A percentile compares a stretch with the other conserved stretches of the same genome.
These are phyloP conservation scores for Calonectria hongkongensis DNA, from an alignment of 2,329 filamentous ascomycete genomes.

Conservation along the genomic window DNA sequence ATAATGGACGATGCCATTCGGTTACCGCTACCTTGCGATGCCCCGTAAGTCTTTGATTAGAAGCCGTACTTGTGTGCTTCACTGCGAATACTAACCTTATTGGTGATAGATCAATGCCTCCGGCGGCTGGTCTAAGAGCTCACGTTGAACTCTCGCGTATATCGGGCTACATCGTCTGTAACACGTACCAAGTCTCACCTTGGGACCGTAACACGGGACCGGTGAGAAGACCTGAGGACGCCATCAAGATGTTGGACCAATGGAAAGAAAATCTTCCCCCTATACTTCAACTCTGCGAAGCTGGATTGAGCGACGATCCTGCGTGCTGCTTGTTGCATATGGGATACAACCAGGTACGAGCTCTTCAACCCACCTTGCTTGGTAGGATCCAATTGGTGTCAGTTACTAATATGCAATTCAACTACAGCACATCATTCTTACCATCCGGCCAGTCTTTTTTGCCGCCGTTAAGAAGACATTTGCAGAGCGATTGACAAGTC, in stretches of 20 bases:
- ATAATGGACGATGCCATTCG: slow-evolving; percentile 69
- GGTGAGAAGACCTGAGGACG: slow-evolving; percentile 61
- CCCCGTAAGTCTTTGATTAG: slow-evolving; percentile 60
- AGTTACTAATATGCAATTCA: not conserved
- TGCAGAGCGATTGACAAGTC: slow-evolving; percentile 62
- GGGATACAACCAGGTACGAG: slow-evolving; percentile 64
- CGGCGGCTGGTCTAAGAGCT: slow-evolving; percentile 65
- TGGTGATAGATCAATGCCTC: slow-evolving; percentile 63
- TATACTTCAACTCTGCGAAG: slow-evolving; percentile 60
- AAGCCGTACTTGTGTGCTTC: not conserved
- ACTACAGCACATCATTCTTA: slow-evolving; percentile 65
- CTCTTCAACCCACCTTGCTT: not conserved
- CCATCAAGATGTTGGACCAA: slow-evolving; percentile 63
- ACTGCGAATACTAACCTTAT: not conserved
- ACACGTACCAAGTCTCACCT: slow-evolving; percentile 65
- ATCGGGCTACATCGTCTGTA: slow-evolving; percentile 68
- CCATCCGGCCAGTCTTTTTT: slow-evolving; percentile 69
- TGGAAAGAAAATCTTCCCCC: slow-evolving; percentile 64
- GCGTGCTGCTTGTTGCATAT: slow-evolving; percentile 68
- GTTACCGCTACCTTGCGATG: slow-evolving; percentile 63
- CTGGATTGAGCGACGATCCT: slow-evolving; percentile 62
- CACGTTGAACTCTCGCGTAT: slow-evolving; percentile 69
- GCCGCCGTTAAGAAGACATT: slow-evolving; percentile 68
- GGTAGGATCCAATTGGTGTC: not conserved
- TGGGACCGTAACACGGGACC: slow-evolving; percentile 52